A percentile compares a stretch with the other conserved stretches of the same genome.
Conservation (phyloP, 495 filamentous ascomycete genomes). For the Aspergillus olivimuriae region DNA sequence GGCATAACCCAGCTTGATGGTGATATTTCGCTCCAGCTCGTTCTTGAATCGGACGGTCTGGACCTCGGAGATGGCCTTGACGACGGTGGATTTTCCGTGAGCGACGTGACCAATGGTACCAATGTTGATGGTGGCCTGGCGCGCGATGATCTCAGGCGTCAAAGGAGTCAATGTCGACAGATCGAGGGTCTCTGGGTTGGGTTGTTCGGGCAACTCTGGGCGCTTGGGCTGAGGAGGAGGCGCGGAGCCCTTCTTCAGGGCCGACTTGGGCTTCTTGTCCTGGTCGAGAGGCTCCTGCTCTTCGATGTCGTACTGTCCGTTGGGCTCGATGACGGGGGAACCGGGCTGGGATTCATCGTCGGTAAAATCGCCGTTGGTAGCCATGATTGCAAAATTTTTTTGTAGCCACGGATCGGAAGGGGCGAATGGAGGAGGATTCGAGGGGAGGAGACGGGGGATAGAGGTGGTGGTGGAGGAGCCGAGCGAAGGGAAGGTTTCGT, state of each 20-base stretch:
- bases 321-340: conserved; percentile 51
- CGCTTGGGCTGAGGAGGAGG: conserved; percentile 40
- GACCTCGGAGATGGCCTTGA: conserved; percentile 97
- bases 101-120: conserved; percentile 98
- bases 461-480: conserved; percentile 9
- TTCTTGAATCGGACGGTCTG: conserved; percentile 99
- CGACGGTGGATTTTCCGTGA: conserved; percentile 96
- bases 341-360: conserved; percentile 55
- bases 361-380: conserved; percentile 57
- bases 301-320: conserved; percentile 48
- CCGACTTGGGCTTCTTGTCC: conserved; percentile 55
- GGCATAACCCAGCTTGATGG: conserved; percentile 98
- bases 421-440: conserved; percentile 12
- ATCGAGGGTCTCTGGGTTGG: conserved; percentile 80
- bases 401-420: too few relatives aligned
- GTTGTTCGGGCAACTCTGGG: conserved; percentile 77
- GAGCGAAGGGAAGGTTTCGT: too few relatives aligned
- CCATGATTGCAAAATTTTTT: conserved; percentile 48
- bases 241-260: conserved; percentile 54
- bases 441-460: conserved; percentile 6
- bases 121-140: conserved; percentile 98
- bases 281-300: conserved; percentile 47
- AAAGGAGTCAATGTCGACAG: conserved; percentile 70
- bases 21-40: conserved; percentile 97
- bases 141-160: conserved; percentile 91